Conservation (phyloP, 331 rosid genomes). For the Saraca asoca region DNA sequence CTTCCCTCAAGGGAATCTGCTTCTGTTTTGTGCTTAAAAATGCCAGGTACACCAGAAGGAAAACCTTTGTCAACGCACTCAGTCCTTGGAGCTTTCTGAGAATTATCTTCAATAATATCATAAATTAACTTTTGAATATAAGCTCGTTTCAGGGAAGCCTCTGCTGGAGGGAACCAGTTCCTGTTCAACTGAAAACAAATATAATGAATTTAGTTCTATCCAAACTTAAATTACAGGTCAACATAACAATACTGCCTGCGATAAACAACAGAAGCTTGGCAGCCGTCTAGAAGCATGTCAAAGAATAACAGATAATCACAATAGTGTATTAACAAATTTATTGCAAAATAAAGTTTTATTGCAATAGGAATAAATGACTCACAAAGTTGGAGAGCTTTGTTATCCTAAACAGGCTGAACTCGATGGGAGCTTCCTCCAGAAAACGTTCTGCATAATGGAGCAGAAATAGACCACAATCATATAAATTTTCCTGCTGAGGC, state of each 20-base stretch:
- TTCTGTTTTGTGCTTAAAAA: conserved; percentile 34
- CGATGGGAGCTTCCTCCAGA: conserved; percentile 62
- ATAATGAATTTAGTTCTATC: conserved; percentile 13
- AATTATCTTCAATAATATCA: conserved; percentile 45
- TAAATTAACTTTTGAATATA: conserved; percentile 48
- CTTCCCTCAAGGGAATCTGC: conserved; percentile 28
- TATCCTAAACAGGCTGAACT: conserved; percentile 56
- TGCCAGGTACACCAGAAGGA: conserved; percentile 26
- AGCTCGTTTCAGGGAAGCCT: conserved; percentile 64
- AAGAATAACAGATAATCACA: not conserved
- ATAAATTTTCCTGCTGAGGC: conserved; percentile 77
- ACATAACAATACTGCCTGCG: conserved; percentile 9
- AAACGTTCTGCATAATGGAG: conserved; percentile 79
- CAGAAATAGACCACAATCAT: conserved; percentile 79
- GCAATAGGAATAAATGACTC: conserved; percentile 45
- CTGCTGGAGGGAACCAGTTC: conserved; percentile 64
- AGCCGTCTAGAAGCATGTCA: not conserved
- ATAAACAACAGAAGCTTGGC: too few species aligned
- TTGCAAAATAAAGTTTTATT: conserved; percentile 21
- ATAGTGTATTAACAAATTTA: too few species aligned
- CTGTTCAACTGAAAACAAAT: conserved; percentile 48
- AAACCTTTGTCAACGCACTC: conserved; percentile 38
- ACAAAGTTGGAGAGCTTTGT: conserved; percentile 61
- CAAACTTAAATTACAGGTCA: not conserved
- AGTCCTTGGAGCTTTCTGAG: conserved; percentile 29